Evolutionary conservation across 768 basidiomycete genomes (phyloP), one percentile per base, ranked within the genome.

Genomic region (Phaeotremella fagi): DNA sequence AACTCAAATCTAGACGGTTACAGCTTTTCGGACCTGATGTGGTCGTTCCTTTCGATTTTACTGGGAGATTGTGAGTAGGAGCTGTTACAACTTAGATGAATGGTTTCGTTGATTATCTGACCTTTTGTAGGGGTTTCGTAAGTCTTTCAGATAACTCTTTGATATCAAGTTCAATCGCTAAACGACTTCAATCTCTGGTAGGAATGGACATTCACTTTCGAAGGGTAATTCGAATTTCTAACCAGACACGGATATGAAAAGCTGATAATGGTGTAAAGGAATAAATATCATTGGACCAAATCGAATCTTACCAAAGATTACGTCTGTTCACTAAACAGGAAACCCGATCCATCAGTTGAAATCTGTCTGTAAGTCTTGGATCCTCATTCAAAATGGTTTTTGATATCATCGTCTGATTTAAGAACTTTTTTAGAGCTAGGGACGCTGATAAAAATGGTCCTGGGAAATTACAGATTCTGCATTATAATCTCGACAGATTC

Each of bases 11-110:
- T 42, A 50, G 68, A 25, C 50, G 66, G 42, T 47, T 74, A 28
- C 63, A 74, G 38, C 52, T 74, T 22, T 71, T 69, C 54, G 69
- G 65, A 7, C 72, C 72, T n/a, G 72, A 74, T 43, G 62, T 72
- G 48, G 51, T 51, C 9, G 50, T 74, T 11, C 53, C 60, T 2
- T 69, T 72, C 49, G 68, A 70, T 15, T 66, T 61, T 16, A 64
- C 70, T 2, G 69, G 68, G 12, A 57, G 52, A n/a, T 28, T 74
- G 68, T 74, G 35, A 59, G 72, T 59, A 5, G 7, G 12, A 6
- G 9, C 11, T 22, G 22, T 22, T 7, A 14, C 18, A 41, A 12
- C 18, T 18, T 41, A 7, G 11, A 6, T 41, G 38, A 20, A 18
- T 7, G 22, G 12, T 12, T 31, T 28, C 16, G n/a, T 3, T 29